Conservation (phyloP, 768 basidiomycete species). For the Serendipita sp. region DNA sequence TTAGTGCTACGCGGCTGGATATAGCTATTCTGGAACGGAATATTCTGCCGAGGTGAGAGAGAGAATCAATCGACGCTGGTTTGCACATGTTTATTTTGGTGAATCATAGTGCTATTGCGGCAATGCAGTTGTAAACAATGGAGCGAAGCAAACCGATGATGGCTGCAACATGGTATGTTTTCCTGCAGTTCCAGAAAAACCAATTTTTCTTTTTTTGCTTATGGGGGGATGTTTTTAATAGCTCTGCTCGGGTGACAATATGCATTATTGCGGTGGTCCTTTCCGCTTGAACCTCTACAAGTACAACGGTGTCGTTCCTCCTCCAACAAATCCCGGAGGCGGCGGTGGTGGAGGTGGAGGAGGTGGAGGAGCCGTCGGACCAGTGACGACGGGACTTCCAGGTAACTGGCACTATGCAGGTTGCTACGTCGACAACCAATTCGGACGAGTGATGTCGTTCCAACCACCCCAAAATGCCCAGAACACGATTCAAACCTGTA, state of each 20-base stretch:
- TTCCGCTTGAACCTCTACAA: slow-evolving; percentile 51
- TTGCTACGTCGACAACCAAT: slow-evolving; percentile 39
- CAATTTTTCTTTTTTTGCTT: no score
- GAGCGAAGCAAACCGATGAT: slow-evolving; percentile 26
- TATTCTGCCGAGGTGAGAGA: slow-evolving; percentile 28
- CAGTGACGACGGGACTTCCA: slow-evolving; percentile 38
- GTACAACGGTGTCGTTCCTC: slow-evolving; percentile 37
- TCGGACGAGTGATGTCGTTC: slow-evolving; percentile 42
- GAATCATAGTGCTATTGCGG: slow-evolving; percentile 27
- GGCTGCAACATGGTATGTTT: slow-evolving; percentile 41
- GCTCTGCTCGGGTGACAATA: slow-evolving; percentile 27
- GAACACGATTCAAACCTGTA: slow-evolving; percentile 48
- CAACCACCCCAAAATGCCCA: slow-evolving; percentile 23
- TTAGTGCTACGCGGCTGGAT: slow-evolving; percentile 38
- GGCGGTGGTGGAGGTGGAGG: slow-evolving; percentile 14
- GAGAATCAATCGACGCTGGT: background rate
- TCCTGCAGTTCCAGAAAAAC: no score
- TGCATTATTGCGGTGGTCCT: slow-evolving; percentile 19
- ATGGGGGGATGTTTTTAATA: no score
- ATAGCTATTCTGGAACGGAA: slow-evolving; percentile 24
- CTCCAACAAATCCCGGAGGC: slow-evolving; percentile 13
- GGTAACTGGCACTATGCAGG: slow-evolving; percentile 41
- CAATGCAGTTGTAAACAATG: slow-evolving; percentile 27
- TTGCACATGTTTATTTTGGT: background rate
- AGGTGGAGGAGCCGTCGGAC: slow-evolving; percentile 19